Conservation (phyloP, 306 rosid species). For the Gillenia trifoliata region DNA sequence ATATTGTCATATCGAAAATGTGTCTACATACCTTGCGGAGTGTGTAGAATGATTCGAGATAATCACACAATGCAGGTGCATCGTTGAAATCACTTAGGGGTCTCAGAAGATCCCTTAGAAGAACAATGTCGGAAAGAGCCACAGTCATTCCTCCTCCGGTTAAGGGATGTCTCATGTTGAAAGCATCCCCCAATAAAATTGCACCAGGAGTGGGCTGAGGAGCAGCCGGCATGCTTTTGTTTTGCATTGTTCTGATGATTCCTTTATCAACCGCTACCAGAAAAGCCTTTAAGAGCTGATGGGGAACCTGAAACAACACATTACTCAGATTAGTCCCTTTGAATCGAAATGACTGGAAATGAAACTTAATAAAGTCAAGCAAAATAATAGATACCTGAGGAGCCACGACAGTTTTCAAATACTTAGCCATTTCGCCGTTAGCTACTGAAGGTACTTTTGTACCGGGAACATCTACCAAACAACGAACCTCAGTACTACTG, state of each 20-base stretch:
- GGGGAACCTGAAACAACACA: slow-evolving; percentile 50
- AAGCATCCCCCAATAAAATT: slow-evolving; percentile 73
- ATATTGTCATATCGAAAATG: neutral
- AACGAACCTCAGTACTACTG: slow-evolving; percentile 63
- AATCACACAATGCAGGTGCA: slow-evolving; percentile 48
- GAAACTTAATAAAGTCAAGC: neutral
- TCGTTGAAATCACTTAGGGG: slow-evolving; percentile 52
- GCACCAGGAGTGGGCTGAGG: slow-evolving; percentile 67
- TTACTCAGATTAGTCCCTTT: neutral
- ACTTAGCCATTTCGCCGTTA: slow-evolving; percentile 68
- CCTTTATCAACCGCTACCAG: slow-evolving; percentile 64
- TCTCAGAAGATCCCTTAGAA: slow-evolving; percentile 59
- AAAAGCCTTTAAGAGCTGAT: slow-evolving; percentile 43
- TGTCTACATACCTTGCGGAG: slow-evolving; percentile 52
- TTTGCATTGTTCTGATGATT: slow-evolving; percentile 66
- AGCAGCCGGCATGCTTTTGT: slow-evolving; percentile 70
- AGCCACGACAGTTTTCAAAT: slow-evolving; percentile 56
- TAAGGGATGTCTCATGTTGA: slow-evolving; percentile 88
- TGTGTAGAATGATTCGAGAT: slow-evolving; percentile 82
- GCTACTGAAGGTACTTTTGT: slow-evolving; percentile 60
- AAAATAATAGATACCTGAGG: slow-evolving; percentile 54
- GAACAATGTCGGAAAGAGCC: slow-evolving; percentile 66
- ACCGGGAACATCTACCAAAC: slow-evolving; percentile 79
- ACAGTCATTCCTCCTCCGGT: slow-evolving; percentile 96
- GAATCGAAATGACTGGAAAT: neutral